Evolutionary conservation across 2,329 filamentous ascomycete species (phyloP), one percentile per base, ranked within the genome.

Genomic region (Ascomycota sp.): DNA sequence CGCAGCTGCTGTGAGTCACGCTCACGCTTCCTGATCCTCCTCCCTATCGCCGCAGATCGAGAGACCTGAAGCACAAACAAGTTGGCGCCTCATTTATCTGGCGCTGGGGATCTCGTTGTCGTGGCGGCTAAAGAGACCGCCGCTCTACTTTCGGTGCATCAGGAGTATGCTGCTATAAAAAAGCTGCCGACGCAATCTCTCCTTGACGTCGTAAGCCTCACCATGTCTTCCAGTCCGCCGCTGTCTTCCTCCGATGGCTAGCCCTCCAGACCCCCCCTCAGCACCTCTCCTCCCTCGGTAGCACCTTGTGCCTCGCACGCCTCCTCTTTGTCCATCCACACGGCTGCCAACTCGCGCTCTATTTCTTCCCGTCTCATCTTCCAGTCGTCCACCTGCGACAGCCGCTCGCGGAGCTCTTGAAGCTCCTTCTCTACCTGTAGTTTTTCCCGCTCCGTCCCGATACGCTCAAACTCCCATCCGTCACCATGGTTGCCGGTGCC

Each of bases 381-480:
- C 82, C 82, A 91, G 41, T 73, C 65, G 31, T 86, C 77, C 0
- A 95, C 86, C 51, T 81, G 75, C 8, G 70, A 65, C 7, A 98
- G 57, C 17, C 77, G 65, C 48, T 86, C 81, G 20, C 75, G 70
- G 26, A 98, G 62, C 39, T 94, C 82, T 29, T 77, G 68, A 11
- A 95, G 59, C 51, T 98, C 89, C 48, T 80, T 81, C 56, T 94
- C 85, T 7, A 94, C 83, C 15, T 80, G 78, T 50, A 85, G 73
- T 57, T 94, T 93, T 59, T 98, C 89, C 34, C 77, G 70, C 46
- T 83, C 81, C 0, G 85, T 94, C 33, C 89, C 89, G 40, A 98
- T 95, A 33, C 81, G 72, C 50, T 94, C 79, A 50, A 93, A 79
- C 39, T 86, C 76, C 82, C 89, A 95, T 43, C 78, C 77, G 32